Evolutionary conservation across 1,284 basidiomycete species (phyloP), one percentile per base, ranked within the genome.

Genomic region (Rhodotorula sp.): DNA sequence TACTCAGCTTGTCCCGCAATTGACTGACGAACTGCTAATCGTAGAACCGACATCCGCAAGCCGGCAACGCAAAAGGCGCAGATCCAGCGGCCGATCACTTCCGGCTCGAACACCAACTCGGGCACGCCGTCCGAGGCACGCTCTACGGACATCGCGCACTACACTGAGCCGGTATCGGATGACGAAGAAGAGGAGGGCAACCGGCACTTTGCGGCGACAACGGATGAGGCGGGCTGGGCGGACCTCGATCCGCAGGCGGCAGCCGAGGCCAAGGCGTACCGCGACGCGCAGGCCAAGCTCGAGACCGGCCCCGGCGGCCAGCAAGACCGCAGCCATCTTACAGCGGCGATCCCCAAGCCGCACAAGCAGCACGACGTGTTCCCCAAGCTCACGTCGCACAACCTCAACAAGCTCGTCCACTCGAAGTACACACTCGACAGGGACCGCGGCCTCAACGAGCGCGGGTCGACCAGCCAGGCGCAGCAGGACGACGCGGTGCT

Each of bases 111-210:
- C 70, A 71, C 73, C 48, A 75, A 74, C 51, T 71, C 75, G 7
- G 66, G 70, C 57, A 71, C 74, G 3, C 65, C 70, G 8, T 77
- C 76, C 81, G 69, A 77, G 37, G 64, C 70, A 6, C 68, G 81
- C 82, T 59, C 82, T 32, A 13, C 77, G 61, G 82, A 79, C 60
- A 76, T 76, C 41, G 83, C 55, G 13, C 80, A 82, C 22, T 96
- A 96, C 79, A 85, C 87, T 39, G 94, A 97, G 79, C 94, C 94
- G 1, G 84, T 92, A 10, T 95, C 92, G 3, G 94, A 97, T 80
- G 94, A 92, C 54, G 92, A 94, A 78, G 92, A 84, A 54, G 81
- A 80, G 39, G 83, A 96, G 69, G 90, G 91, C 76, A 86, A 85
- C 61, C 87, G 88, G 78, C 87, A 89, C 55, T 79, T 88, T 39